Base-by-base conservation (phyloP, 768 basidiomycete species). In the Kwoniella botswanensis region DNA sequence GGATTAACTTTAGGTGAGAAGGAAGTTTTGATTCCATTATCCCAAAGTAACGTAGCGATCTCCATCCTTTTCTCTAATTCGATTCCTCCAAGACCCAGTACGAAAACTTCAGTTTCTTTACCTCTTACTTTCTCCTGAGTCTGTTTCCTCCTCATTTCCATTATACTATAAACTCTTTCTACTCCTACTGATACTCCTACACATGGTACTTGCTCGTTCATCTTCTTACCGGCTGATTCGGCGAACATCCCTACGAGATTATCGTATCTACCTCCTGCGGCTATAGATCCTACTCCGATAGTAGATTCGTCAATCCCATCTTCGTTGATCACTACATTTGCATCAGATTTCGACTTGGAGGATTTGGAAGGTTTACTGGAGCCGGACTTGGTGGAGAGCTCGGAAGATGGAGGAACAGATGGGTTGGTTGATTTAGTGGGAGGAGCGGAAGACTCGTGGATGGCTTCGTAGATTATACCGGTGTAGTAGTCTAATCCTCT, bases 401-500 rank as follows among this genome's bases (percentile, higher is more conserved):
- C 7, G 84, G 83, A 55, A 9, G 71, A 58, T 7, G 83, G 68
- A 13, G 87, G 78, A 0, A 88, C 86, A 58, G 86, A 80, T 1
- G 88, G 87, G 74, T 88, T 86, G 61, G 88, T 85, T 70, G 86
- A 87, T 85, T 93, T 90, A 2, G 89, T 90, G 0, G 96, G 95
- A 1, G 96, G 94, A 0, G 95, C 95, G 10, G 95, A 98, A 1
- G 90, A 93, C 79, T 93, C 94, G 52, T 94, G 92, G 71, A 92
- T 88, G 54, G 93, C 97, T 84, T 99, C 96, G 84, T 96, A 98
- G 82, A 98, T 98, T 78, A 99, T 90, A 18, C 97, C 97, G 1
- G 96, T 99, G 85, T 99, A 98, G 84, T 99, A 98, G 83, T 98
- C 97, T 22, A 98, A 88, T 50, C 96, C 96, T 42, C 96, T 91